Base-by-base conservation (phyloP, 73 alveolate species). In the Loxodes magnus region DNA sequence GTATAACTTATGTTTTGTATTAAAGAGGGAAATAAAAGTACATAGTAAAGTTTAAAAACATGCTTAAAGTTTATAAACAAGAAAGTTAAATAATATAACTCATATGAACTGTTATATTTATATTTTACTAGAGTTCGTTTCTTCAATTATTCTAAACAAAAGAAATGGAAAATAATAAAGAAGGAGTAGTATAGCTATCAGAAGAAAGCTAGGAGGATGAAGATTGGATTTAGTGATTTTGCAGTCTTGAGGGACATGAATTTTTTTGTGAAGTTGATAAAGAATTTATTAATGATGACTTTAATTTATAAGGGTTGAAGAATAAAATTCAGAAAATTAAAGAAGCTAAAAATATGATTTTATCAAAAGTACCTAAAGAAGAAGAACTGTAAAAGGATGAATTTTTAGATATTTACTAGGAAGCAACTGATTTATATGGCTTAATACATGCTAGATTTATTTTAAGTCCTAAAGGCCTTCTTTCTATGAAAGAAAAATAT, bases 201-300 rank as follows among this genome's bases (percentile, higher is more conserved):
- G n/a, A n/a, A n/a, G n/a, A n/a, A n/a, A n/a, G n/a, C n/a, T n/a
- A n/a, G n/a, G n/a, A n/a, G n/a, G 63, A 52, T 17, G 74, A 68
- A 29, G 90, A 69, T 22, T 79, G 96, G 96, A 82, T 85, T 21
- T 79, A 76, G 37, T 85, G 96, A 92, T 86, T 82, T 78, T 82
- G 94, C 53, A 55, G 87, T 53, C 84, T 82, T 12, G 96, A 86
- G 51, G 96, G 93, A 41, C 89, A 86, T 60, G 92, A 86, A 55
- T 86, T 75, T 52, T 43, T 86, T 30, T 67, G 67, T 6, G 97
- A 86, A 59, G 74, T 86, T 15, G 94, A 81, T 43, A 94, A 86
- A 38, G 97, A 86, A n/a, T 86, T 65, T 50, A 69, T 86, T 37
- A 54, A 59, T 30, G 93, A 86, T 71, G 54, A 43, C 42, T 77